Evolutionary conservation across 768 basidiomycete species (phyloP).

Genomic region (Pilatotrama ljubarskyi): DNA sequence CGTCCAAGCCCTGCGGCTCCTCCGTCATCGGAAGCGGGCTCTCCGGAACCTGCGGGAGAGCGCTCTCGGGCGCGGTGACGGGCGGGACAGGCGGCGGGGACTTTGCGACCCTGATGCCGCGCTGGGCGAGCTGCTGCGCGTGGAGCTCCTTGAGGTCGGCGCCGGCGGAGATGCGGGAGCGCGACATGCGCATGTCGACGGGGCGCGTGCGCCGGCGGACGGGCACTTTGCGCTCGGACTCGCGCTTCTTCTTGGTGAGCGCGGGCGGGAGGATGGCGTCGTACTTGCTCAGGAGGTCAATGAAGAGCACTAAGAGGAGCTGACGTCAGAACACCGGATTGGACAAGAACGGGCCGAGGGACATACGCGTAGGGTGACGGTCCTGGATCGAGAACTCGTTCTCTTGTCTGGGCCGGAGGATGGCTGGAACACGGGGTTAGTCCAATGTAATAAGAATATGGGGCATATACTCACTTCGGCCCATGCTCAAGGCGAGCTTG

Average conservation of each 20-base stretch:
- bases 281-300: conserved; percentile 82
- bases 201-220: conserved; percentile 84
- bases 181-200: conserved; percentile 85
- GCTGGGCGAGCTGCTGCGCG: conserved; percentile 51
- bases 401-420: conserved; percentile 82
- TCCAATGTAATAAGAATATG: not conserved
- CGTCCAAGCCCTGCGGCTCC: conserved; percentile 19
- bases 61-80: conserved; percentile 1
- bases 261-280: conserved; percentile 74
- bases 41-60: conserved; percentile 17
- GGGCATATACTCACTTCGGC: conserved; percentile 62
- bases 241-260: conserved; percentile 81
- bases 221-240: conserved; percentile 83
- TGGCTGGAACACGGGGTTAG: conserved; percentile 45
- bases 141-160: conserved; percentile 70
- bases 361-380: conserved; percentile 74
- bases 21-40: conserved; percentile 15
- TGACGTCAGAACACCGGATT: not conserved
- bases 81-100: conserved; percentile 23
- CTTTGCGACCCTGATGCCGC: conserved; percentile 25
- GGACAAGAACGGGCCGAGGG: not conserved
- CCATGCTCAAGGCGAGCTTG: conserved; percentile 86
- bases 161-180: conserved; percentile 71
- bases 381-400: conserved; percentile 88
- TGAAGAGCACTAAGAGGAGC: conserved; percentile 62